phyloP scores from a whole-genome alignment of 1,284 basidiomycete species.

The Hypsizygus ulmarius region DNA sequence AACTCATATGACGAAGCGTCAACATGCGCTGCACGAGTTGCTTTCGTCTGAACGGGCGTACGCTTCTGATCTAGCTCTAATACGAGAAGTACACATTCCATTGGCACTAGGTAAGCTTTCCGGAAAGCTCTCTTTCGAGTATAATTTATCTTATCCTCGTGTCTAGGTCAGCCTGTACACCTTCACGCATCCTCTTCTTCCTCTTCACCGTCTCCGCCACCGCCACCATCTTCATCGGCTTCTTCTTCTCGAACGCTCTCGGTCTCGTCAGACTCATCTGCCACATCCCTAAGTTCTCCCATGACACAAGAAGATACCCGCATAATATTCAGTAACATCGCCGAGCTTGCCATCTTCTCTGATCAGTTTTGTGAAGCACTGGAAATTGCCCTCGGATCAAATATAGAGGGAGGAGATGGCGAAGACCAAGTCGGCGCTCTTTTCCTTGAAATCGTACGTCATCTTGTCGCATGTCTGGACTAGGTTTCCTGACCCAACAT shows the following conservation, averaged over 20 bases:
- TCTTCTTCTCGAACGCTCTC: constrained; percentile 52
- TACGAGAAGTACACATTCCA: constrained; percentile 83
- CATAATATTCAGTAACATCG: constrained; percentile 79
- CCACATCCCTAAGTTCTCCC: constrained; percentile 45
- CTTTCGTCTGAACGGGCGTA: constrained; percentile 85
- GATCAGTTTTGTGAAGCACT: constrained; percentile 62
- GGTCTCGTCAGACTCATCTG: constrained; percentile 53
- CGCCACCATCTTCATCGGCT: constrained; percentile 36
- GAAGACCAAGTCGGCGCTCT: constrained; percentile 76
- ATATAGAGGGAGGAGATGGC: constrained; percentile 52
- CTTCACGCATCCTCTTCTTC: constrained; percentile 30
- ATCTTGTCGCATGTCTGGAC: constrained; percentile 5
- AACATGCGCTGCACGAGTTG: constrained; percentile 82
- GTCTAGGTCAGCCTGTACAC: constrained; percentile 44
- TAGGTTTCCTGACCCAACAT: constrained; percentile 3
- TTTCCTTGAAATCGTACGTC: constrained; percentile 69
- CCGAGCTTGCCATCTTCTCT: constrained; percentile 70
- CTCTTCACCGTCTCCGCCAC: constrained; percentile 11
- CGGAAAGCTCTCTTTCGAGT: constrained; percentile 11
- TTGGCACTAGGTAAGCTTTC: constrained; percentile 59
- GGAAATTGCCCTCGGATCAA: constrained; percentile 53
- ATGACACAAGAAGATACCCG: constrained; percentile 72
- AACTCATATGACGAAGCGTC: constrained; percentile 60
- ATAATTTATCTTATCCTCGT: constrained; percentile 1
- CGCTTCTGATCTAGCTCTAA: constrained; percentile 82